Evolutionary conservation across 495 filamentous ascomycete genomes (phyloP).

Genomic region (Podospora conica): DNA sequence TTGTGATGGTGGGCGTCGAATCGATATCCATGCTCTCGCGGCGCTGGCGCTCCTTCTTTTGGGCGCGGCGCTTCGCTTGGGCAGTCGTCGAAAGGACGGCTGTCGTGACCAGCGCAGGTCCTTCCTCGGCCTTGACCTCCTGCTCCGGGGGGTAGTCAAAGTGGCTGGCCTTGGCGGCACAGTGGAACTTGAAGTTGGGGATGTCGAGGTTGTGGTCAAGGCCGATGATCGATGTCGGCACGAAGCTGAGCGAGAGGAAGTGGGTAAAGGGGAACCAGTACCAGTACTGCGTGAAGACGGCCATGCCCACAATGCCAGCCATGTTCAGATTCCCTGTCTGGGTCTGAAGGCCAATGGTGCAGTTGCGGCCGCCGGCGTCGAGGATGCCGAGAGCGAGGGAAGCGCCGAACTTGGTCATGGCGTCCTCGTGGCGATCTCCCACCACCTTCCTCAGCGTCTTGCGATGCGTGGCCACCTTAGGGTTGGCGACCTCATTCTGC

Average conservation of each 20-base stretch:
- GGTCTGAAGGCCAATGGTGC: constrained; percentile 94
- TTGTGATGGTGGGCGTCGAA: constrained; percentile 64
- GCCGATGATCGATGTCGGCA: constrained; percentile 88
- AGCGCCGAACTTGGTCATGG: constrained; percentile 98
- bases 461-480: constrained; percentile 73
- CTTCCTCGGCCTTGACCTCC: constrained; percentile 88
- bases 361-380: constrained; percentile 96
- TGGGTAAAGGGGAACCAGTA: constrained; percentile 99
- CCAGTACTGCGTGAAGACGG: constrained; percentile 99
- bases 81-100: constrained; percentile 95
- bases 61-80: constrained; percentile 88
- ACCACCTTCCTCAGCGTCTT: constrained; percentile 88
- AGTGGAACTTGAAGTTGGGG: constrained; percentile 93
- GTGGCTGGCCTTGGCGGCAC: constrained; percentile 85
- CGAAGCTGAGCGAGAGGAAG: constrained; percentile 90
- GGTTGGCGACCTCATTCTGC: constrained; percentile 94
- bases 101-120: constrained; percentile 88
- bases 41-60: constrained; percentile 66
- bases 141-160: constrained; percentile 98
- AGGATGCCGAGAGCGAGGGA: constrained; percentile 94
- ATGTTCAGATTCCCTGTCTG: constrained; percentile 98
- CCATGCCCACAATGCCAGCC: constrained; percentile 94
- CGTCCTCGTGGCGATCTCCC: constrained; percentile 93
- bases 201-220: constrained; percentile 91
- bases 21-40: constrained; percentile 89